Percentiles rank a stretch among this genome's conserved stretches.
These are phyloP conservation scores for Spergularia marina DNA, from an alignment of 148 eudicot species.

Conservation along the genomic window DNA sequence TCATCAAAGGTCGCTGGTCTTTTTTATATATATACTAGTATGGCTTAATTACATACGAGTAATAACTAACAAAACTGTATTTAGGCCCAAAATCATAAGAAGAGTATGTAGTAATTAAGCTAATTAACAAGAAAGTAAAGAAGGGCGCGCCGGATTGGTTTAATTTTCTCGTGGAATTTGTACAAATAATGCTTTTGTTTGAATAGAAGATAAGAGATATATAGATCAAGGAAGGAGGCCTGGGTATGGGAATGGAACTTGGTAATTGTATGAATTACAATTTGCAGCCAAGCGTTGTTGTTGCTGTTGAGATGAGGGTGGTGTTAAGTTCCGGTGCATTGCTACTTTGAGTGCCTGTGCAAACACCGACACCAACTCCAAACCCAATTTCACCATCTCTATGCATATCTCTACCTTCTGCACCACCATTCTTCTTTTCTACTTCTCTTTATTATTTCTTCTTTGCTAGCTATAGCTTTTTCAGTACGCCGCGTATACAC, in stretches of 20 bases:
- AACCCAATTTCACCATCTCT: slow-evolving; percentile 27
- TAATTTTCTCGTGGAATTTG: too few relatives aligned
- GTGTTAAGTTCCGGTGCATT: slow-evolving; percentile 17
- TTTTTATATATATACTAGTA: too few relatives aligned
- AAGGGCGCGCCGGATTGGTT: too few relatives aligned
- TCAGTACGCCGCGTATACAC: neutral
- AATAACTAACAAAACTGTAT: too few relatives aligned
- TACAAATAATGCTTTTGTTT: too few relatives aligned
- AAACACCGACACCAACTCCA: slow-evolving; percentile 34
- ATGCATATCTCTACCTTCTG: slow-evolving; percentile 38
- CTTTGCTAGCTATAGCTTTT: neutral
- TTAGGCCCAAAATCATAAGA: too few relatives aligned
- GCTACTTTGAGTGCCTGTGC: slow-evolving; percentile 30
- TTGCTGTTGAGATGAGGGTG: neutral
- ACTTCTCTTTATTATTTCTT: neutral
- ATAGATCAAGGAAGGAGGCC: slow-evolving; percentile 22
- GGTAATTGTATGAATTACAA: slow-evolving; percentile 17
- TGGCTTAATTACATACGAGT: too few relatives aligned
- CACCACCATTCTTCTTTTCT: slow-evolving; percentile 18
- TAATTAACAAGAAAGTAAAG: too few relatives aligned
- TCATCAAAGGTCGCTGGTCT: too few relatives aligned
- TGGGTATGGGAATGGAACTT: slow-evolving; percentile 29
- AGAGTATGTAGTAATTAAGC: too few relatives aligned
- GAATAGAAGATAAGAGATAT: too few relatives aligned
- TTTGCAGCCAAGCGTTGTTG: neutral